Conservation (phyloP, 148 eudicot genomes). For the Mesembryanthemum crystallinum region DNA sequence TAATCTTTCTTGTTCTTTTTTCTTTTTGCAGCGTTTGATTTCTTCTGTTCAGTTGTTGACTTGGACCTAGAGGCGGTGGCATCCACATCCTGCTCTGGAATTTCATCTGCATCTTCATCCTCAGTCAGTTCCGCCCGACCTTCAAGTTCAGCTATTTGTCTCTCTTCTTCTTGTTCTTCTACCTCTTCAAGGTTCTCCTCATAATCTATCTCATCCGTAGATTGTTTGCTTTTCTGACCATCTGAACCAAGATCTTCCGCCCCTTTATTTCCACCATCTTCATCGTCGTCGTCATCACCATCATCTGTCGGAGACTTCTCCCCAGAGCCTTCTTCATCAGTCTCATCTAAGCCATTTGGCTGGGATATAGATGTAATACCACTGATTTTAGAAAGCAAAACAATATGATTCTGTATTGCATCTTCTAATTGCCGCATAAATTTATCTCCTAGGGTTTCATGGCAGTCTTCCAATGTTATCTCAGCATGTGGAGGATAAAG, state of each 20-base stretch:
- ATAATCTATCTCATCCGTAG: constrained; percentile 79
- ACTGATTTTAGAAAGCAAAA: constrained; percentile 55
- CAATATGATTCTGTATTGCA: constrained; percentile 64
- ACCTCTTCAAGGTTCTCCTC: constrained; percentile 60
- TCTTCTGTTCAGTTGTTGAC: constrained; percentile 27
- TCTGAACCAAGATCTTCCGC: constrained; percentile 73
- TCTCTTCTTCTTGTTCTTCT: constrained; percentile 35
- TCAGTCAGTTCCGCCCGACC: constrained; percentile 40
- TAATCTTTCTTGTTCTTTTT: constrained; percentile 11
- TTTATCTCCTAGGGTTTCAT: constrained; percentile 36
- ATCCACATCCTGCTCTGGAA: constrained; percentile 22
- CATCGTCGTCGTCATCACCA: constrained; percentile 25
- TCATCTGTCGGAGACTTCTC: constrained; percentile 23
- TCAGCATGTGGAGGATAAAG: constrained; percentile 42
- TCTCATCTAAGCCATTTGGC: constrained; percentile 37
- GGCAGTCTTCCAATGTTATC: constrained; percentile 53
- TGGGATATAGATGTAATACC: constrained; percentile 54
- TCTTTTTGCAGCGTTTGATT: constrained; percentile 20
- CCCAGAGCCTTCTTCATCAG: constrained; percentile 37
- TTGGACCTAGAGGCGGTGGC: constrained; percentile 27
- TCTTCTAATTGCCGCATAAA: constrained; percentile 60
- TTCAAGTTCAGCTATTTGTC: constrained; percentile 27
- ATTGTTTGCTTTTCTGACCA: constrained; percentile 58
- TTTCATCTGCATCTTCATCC: constrained; percentile 29
- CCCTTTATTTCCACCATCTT: constrained; percentile 36